Evolutionary conservation across 768 basidiomycete genomes (phyloP), one percentile per base, ranked within the genome.

Genomic region (Mycena maculata): DNA sequence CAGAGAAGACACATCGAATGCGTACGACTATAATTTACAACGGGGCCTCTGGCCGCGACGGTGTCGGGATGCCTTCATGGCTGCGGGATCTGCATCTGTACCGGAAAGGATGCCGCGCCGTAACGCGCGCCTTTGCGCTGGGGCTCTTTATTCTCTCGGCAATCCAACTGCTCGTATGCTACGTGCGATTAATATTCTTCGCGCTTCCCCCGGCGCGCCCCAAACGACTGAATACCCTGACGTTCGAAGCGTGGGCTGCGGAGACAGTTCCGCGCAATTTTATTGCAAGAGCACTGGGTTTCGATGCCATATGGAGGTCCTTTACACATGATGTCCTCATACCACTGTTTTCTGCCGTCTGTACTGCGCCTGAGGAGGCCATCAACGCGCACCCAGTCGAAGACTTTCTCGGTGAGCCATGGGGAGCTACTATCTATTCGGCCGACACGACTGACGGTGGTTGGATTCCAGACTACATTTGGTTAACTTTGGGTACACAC

Each of bases 261-360:
- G 70, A 75, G 16, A 82, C 81, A 1, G 78, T 81, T 8, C 88
- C 88, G 4, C 79, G 56, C 5, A 78, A 80, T 31, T 50, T 75
- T 13, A 15, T 89, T 0, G 80, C 83, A 7, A 79, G 78, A 59
- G 78, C 76, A 69, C 71, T 80, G 4, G 85, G 86, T 7, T 72
- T 88, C 58, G 90, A 92, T 67, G 56, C 69, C 13, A 73, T 80
- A 0, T 91, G 90, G 88, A 69, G 67, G 16, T 76, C 78, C 13
- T 92, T 92, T 74, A 80, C 86, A 15, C 75, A 81, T 6, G 80
- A 81, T 23, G 80, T 92, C 0, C 74, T 93, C 47, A 71, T 89
- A 0, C 90, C 91, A 0, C 73, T 93, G 39, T 91, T 92, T 73
- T 91, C 91, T 23, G 91, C 90, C 0, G 87, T 93, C 4, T 91